phyloP scores from a whole-genome alignment of 2,329 filamentous ascomycete species.

The Cladosporium sp. region DNA sequence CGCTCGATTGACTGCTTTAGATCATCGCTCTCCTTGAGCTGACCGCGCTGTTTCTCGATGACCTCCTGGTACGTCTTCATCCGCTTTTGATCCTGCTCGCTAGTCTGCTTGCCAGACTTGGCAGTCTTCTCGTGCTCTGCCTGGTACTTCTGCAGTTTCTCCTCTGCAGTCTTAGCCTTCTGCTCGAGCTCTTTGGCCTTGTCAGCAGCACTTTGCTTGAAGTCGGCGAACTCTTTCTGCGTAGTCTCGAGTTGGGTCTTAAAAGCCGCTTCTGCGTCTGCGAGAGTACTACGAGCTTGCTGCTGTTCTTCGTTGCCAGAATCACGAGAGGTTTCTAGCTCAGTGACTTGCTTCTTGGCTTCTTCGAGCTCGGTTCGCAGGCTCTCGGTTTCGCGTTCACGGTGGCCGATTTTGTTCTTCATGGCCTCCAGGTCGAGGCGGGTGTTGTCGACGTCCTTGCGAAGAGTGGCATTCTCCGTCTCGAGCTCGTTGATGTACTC shows the following conservation, averaged over 20 bases:
- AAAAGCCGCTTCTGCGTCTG: slow-evolving; percentile 21
- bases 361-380: slow-evolving; percentile 43
- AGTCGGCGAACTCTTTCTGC: slow-evolving; percentile 47
- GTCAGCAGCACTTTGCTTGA: slow-evolving; percentile 50
- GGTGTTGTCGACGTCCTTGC: slow-evolving; percentile 65
- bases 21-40: slow-evolving; percentile 56
- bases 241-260: slow-evolving; percentile 54
- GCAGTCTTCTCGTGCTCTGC: slow-evolving; percentile 47
- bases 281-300: slow-evolving; percentile 36
- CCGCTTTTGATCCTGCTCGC: slow-evolving; percentile 52
- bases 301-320: slow-evolving; percentile 41
- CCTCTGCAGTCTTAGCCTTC: slow-evolving; percentile 35
- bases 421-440: slow-evolving; percentile 51
- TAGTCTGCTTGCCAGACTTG: slow-evolving; percentile 50
- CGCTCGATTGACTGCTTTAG: slow-evolving; percentile 46
- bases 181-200: slow-evolving; percentile 48
- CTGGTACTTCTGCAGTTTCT: slow-evolving; percentile 40
- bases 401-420: slow-evolving; percentile 28
- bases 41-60: slow-evolving; percentile 54
- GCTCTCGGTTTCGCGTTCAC: slow-evolving; percentile 25
- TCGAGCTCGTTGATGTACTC: slow-evolving; percentile 71
- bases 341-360: slow-evolving; percentile 27
- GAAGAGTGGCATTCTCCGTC: slow-evolving; percentile 65
- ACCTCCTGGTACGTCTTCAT: slow-evolving; percentile 55
- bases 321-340: slow-evolving; percentile 34